Evolutionary conservation across 164 flowering plant species (phyloP), one percentile per base, ranked within the genome.

Genomic region (Dillenia turbinata): DNA sequence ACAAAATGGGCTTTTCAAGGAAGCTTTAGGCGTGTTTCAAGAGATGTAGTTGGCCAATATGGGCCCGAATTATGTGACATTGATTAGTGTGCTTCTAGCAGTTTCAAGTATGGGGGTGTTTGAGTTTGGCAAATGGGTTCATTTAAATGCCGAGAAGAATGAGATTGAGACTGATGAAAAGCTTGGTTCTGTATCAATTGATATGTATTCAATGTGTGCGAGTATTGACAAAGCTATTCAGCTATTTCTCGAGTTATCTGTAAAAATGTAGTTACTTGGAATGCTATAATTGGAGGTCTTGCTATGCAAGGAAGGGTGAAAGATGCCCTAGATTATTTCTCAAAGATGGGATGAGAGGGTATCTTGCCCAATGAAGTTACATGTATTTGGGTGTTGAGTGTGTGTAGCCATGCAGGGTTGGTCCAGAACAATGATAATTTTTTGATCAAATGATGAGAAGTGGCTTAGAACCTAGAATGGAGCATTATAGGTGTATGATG

Each of bases 401-500:
- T 84, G 10, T 84, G n/a, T n/a, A n/a, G n/a, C n/a, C n/a, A n/a
- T n/a, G n/a, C n/a, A n/a, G n/a, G n/a, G n/a, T 88, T 86, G 47
- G 84, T 82, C 22, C 64, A 73, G n/a, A 10, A 58, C 88, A 85
- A 0, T 46, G 73, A 45, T 51, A 47, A 0, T 62, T 71, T 52
- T 86, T 82, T 62, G 67, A 68, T 26, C 77, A 73, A 26, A 84
- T 86, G 88, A 61, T 73, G 26, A 66, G 61, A 49, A 65, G 16
- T 45, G 79, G 82, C 9, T 61, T 85, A 44, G 71, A 64, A 63
- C 91, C 85, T 7, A 71, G 77, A 66, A 69, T 83, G 51, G 88
- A 83, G 56, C 88, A 86, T 54, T 86, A 82, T 68, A 84, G 85
- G 14, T 85, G 90, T 57, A 78, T 83, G 88, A 84, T 83, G 59